Evolutionary conservation across 352 stramenopile genomes (phyloP).

Genomic region (Globisporangium viniferum): DNA sequence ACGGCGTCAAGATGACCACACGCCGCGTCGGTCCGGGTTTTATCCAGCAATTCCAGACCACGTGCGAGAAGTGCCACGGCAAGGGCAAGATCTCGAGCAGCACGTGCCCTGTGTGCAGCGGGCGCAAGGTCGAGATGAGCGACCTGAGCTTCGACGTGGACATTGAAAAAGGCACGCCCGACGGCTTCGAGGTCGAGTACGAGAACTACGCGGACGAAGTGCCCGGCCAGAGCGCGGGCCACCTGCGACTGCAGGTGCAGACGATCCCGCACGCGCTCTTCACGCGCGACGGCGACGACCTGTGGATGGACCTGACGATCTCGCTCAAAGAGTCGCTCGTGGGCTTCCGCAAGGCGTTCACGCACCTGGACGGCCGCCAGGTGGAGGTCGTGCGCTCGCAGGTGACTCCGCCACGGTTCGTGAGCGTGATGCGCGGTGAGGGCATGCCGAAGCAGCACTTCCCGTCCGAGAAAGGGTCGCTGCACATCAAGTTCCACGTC

Average conservation of each 20-base stretch:
- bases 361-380: slow-evolving; percentile 91
- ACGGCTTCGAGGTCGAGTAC: slow-evolving; percentile 93
- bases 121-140: slow-evolving; percentile 88
- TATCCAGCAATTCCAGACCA: slow-evolving; percentile 89
- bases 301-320: slow-evolving; percentile 96
- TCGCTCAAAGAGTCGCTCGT: slow-evolving; percentile 93
- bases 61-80: slow-evolving; percentile 88
- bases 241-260: slow-evolving; percentile 91
- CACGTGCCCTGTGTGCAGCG: slow-evolving; percentile 87
- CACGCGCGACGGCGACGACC: slow-evolving; percentile 91
- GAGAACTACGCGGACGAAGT: slow-evolving; percentile 89
- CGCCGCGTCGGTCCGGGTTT: slow-evolving; percentile 66
- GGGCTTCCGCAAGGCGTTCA: slow-evolving; percentile 90
- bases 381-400: slow-evolving; percentile 87
- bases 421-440: slow-evolving; percentile 87
- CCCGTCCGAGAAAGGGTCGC: slow-evolving; percentile 75
- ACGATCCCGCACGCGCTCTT: slow-evolving; percentile 87
- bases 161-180: slow-evolving; percentile 91
- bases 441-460: slow-evolving; percentile 95
- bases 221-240: slow-evolving; percentile 88
- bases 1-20: slow-evolving; percentile 90
- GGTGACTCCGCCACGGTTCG: slow-evolving; percentile 91
- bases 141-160: slow-evolving; percentile 96
- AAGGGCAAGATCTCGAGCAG: slow-evolving; percentile 92
- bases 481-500: slow-evolving; percentile 96